Evolutionary conservation across 495 filamentous ascomycete genomes (phyloP), one percentile per base, ranked within the genome.

Genomic region (Astrocystis sublimbata): DNA sequence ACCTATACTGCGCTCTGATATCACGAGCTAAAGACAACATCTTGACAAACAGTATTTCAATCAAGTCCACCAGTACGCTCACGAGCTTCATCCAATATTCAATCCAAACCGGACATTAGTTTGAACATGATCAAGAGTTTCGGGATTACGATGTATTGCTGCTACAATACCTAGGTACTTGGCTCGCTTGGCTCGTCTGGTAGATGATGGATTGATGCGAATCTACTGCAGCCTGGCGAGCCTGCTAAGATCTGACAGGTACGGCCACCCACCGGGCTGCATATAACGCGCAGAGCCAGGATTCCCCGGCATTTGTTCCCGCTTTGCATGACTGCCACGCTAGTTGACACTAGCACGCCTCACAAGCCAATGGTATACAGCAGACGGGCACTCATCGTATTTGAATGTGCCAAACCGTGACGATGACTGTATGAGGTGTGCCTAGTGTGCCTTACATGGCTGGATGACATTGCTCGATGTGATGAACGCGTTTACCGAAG

Each of bases 231-330:
- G n/a, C n/a, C n/a, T n/a, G n/a, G n/a, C n/a, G n/a, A 35, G 26
- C 38, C 58, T 61, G 28, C 24, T 12, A 49, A 51, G 58, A 60
- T 60, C 58, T 52, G 58, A 40, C 58, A 61, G 58, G 58, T 30
- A 61, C 58, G 10, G 47, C 35, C 26, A 41, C 30, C 23, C 24
- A 40, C 58, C 45, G 36, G 58, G 58, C 58, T 45, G 58, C 58
- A 61, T 61, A 47, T 61, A 49, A 53, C 58, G 19, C n/a, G 12
- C 13, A 12, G 36, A 26, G 26, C 33, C 58, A 31, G 58, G 58
- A 24, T 28, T 26, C 28, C 58, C 58, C 47, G 36, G 58, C 6
- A 35, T 6, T 31, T 33, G 19, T 61, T 36, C 36, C 56, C 43
- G 56, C 31, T 59, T 40, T 60, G 38, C 58, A 53, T 43, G 38